Conservation (phyloP, 2,329 filamentous ascomycete genomes). For the Cordyceps cicadae region DNA sequence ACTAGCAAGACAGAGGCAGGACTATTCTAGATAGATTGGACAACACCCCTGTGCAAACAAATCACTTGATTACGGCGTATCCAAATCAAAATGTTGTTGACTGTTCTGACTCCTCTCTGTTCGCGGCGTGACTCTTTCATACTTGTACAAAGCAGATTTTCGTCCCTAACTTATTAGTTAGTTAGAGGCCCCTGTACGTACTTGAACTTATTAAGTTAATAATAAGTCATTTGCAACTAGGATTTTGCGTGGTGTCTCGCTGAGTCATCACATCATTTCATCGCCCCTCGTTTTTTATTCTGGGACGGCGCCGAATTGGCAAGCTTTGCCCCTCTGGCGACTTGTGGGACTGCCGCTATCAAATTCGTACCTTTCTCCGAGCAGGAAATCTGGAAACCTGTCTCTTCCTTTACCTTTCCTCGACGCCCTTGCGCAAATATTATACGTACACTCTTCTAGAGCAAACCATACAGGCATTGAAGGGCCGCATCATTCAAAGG, state of each 20-base stretch:
- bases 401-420: background rate
- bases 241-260: background rate
- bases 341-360: background rate
- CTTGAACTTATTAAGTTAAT: too few relatives aligned
- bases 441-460: background rate
- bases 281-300: slow-evolving; percentile 1
- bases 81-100: background rate
- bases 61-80: background rate
- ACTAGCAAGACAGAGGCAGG: background rate
- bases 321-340: slow-evolving; percentile 3
- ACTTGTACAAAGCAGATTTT: too few relatives aligned
- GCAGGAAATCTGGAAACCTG: background rate
- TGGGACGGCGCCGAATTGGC: slow-evolving; percentile 1
- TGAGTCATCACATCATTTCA: slow-evolving; percentile 5
- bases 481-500: background rate
- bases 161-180: too few relatives aligned
- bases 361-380: background rate
- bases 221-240: too few relatives aligned
- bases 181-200: too few relatives aligned
- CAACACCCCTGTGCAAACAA: background rate
- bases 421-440: background rate
- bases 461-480: background rate
- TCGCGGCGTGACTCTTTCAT: slow-evolving; percentile 6
- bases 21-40: background rate
- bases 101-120: background rate